Conservation (phyloP, 345 rosid species). For the Hibiscus syriacus region DNA sequence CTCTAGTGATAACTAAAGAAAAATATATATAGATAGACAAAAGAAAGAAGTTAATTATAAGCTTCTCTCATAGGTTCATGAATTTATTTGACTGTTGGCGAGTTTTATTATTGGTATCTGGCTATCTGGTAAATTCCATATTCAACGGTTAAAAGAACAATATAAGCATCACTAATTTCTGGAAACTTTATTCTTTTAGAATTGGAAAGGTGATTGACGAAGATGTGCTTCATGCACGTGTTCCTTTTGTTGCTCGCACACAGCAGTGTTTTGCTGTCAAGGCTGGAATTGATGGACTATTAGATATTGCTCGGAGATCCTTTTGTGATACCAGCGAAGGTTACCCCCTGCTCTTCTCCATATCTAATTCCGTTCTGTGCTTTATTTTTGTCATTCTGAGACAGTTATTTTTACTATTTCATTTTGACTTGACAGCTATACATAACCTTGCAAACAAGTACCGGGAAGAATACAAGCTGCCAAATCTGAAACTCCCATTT, state of each 20-base stretch:
- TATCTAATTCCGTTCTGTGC: not conserved
- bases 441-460: conserved; percentile 85
- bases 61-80: no score
- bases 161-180: conserved; percentile 10
- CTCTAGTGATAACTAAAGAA: no score
- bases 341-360: conserved; percentile 13
- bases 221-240: conserved; percentile 94
- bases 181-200: conserved; percentile 35
- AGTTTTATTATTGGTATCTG: not conserved
- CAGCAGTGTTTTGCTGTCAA: conserved; percentile 98
- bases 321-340: conserved; percentile 99
- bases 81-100: not conserved
- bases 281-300: conserved; percentile 87
- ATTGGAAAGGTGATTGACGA: conserved; percentile 85
- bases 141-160: not conserved
- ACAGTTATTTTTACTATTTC: conserved; percentile 7
- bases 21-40: no score
- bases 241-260: conserved; percentile 91
- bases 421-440: conserved; percentile 49
- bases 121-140: not conserved
- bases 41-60: no score
- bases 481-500: conserved; percentile 92
- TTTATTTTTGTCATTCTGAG: conserved; percentile 4
- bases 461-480: conserved; percentile 78
- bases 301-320: conserved; percentile 88